These are phyloP conservation scores for Arthromyces matolae DNA, from an alignment of 768 basidiomycete genomes.

Conservation along the genomic window DNA sequence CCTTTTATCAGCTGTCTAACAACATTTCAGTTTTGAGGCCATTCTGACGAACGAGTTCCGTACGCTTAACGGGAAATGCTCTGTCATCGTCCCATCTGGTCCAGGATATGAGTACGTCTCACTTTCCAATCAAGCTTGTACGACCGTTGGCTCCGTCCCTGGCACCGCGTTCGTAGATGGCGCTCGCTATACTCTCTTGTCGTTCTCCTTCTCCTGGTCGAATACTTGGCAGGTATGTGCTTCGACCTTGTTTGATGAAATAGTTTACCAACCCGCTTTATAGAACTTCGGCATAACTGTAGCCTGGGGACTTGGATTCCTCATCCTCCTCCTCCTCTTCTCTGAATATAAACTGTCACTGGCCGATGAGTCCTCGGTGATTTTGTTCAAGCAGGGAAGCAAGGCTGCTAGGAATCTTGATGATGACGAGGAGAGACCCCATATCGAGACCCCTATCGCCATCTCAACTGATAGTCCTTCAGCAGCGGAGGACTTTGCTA, in stretches of 20 bases:
- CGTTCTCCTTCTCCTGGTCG: conserved; percentile 42
- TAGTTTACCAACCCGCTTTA: no score
- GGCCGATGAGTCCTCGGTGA: conserved; percentile 36
- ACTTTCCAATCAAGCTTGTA: conserved; percentile 71
- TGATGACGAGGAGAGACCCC: conserved; percentile 29
- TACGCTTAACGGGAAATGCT: conserved; percentile 56
- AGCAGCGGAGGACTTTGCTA: conserved; percentile 36
- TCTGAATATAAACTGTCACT: conserved; percentile 50
- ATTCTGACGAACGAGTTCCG: conserved; percentile 82
- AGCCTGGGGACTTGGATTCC: conserved; percentile 58
- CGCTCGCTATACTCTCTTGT: conserved; percentile 42
- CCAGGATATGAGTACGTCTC: conserved; percentile 56
- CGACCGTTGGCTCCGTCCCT: conserved; percentile 59
- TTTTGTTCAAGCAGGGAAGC: conserved; percentile 63
- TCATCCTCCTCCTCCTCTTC: conserved; percentile 50
- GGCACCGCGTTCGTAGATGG: conserved; percentile 63
- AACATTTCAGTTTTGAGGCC: conserved; percentile 59
- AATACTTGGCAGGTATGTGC: conserved; percentile 20
- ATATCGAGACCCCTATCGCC: conserved; percentile 26
- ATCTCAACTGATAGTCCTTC: conserved; percentile 18
- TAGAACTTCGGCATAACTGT: conserved; percentile 69
- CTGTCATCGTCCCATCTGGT: conserved; percentile 57
- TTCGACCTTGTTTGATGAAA: neutral
- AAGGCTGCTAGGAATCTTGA: conserved; percentile 23
- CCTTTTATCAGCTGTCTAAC: conserved; percentile 25